Percentiles rank a stretch among this genome's conserved stretches.
Conservation (phyloP, 768 basidiomycete species). For the Tulasnella sp. region DNA sequence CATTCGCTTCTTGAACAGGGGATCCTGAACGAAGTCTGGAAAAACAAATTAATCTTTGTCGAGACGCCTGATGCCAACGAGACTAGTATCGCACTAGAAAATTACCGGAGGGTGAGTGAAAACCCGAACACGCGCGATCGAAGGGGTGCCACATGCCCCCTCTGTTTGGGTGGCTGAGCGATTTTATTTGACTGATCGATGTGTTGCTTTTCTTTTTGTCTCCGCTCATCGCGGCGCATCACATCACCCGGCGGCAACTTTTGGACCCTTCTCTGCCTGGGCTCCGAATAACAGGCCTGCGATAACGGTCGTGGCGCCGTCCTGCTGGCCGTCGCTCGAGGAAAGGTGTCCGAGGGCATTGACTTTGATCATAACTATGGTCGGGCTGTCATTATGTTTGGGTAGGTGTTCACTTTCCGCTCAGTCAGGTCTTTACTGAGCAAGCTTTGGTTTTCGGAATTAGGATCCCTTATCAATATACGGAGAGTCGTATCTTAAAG, state of each 20-base stretch:
- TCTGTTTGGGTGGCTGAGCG: neutral
- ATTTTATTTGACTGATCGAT: neutral
- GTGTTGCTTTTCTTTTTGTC: neutral
- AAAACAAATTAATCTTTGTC: slow-evolving; percentile 97
- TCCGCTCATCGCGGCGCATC: neutral
- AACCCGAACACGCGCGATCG: neutral
- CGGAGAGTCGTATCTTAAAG: slow-evolving; percentile 94
- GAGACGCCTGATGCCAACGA: slow-evolving; percentile 99
- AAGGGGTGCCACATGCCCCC: neutral
- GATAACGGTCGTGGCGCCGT: slow-evolving; percentile 98
- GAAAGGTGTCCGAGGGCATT: slow-evolving; percentile 99
- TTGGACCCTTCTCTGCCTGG: slow-evolving; percentile 26
- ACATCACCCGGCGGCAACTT: slow-evolving; percentile 1
- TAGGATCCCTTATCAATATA: slow-evolving; percentile 97
- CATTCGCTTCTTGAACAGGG: slow-evolving; percentile 65
- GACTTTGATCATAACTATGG: slow-evolving; percentile 99
- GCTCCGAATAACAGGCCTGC: slow-evolving; percentile 57
- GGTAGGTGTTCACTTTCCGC: slow-evolving; percentile 47
- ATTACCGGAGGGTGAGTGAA: slow-evolving; percentile 76
- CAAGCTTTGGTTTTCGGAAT: slow-evolving; percentile 14
- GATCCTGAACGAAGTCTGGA: slow-evolving; percentile 98
- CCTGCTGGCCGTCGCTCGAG: slow-evolving; percentile 92
- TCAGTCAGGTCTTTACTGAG: neutral
- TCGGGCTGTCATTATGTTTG: slow-evolving; percentile 99
- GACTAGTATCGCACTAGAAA: slow-evolving; percentile 95